Percentiles rank a stretch among this genome's conserved stretches.
These are phyloP conservation scores for Saitozyma podzolica DNA, from an alignment of 768 basidiomycete genomes.

Conservation along the genomic window DNA sequence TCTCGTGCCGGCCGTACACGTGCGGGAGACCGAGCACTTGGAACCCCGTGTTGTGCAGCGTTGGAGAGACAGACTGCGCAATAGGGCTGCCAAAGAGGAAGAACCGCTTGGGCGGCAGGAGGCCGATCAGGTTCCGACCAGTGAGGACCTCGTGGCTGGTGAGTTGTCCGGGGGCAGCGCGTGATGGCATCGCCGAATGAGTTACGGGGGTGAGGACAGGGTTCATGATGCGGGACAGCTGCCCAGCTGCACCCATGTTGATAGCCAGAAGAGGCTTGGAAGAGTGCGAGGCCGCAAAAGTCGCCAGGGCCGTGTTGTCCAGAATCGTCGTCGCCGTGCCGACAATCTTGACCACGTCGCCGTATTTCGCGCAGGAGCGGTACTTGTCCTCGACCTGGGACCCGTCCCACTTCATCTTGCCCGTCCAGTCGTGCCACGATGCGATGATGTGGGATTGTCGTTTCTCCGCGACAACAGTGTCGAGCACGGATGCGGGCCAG, in stretches of 20 bases:
- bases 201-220: conserved; percentile 83
- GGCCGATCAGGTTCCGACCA: conserved; percentile 76
- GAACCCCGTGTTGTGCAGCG: conserved; percentile 88
- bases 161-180: conserved; percentile 91
- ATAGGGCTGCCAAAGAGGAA: conserved; percentile 91
- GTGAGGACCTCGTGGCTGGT: conserved; percentile 82
- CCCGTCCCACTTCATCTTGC: conserved; percentile 73
- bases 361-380: conserved; percentile 63
- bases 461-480: conserved; percentile 64
- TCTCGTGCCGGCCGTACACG: conserved; percentile 75
- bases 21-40: conserved; percentile 78
- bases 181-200: conserved; percentile 78
- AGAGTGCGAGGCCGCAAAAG: conserved; percentile 61
- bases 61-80: conserved; percentile 83
- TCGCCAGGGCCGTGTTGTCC: conserved; percentile 76
- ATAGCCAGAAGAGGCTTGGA: conserved; percentile 86
- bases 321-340: conserved; percentile 72
- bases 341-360: conserved; percentile 91
- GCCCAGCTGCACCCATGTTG: conserved; percentile 84
- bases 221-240: conserved; percentile 86
- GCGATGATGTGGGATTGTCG: conserved; percentile 78
- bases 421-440: conserved; percentile 94
- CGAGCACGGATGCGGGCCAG: conserved; percentile 66
- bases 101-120: conserved; percentile 71
- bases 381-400: conserved; percentile 68